phyloP scores from a whole-genome alignment of 257 asterid genomes.

The Fraxinus americana region DNA sequence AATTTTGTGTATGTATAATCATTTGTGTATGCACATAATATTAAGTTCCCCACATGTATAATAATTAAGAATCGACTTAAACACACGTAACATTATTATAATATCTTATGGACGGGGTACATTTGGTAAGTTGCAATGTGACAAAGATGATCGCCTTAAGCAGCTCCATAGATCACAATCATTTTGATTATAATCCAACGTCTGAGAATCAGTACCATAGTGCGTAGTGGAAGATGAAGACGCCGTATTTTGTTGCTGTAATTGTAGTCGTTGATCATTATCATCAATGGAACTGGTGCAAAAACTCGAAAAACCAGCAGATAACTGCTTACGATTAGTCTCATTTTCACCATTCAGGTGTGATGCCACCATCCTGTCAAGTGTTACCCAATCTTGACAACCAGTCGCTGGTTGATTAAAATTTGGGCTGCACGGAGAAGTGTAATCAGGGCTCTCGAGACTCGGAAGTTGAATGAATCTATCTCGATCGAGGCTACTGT shows the following conservation, averaged over 20 bases:
- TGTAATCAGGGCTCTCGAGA: slow-evolving; percentile 30
- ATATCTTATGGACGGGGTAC: slow-evolving; percentile 24
- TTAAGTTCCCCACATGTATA: not conserved
- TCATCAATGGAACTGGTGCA: not conserved
- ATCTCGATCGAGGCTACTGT: not conserved
- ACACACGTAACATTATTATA: not conserved
- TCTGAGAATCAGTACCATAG: not conserved
- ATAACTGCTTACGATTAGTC: slow-evolving; percentile 22
- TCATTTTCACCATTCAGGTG: slow-evolving; percentile 42
- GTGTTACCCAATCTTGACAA: slow-evolving; percentile 50
- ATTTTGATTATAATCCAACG: slow-evolving; percentile 24
- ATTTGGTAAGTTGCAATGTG: slow-evolving; percentile 32
- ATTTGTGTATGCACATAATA: not conserved
- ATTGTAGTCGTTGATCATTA: slow-evolving; percentile 21
- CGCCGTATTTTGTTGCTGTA: slow-evolving; percentile 22
- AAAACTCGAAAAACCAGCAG: not conserved
- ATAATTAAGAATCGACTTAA: not conserved
- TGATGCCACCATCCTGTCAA: slow-evolving; percentile 47
- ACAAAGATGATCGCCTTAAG: slow-evolving; percentile 33
- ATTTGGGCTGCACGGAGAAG: slow-evolving; percentile 1
- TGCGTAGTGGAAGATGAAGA: slow-evolving; percentile 24
- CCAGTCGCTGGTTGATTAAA: slow-evolving; percentile 18
- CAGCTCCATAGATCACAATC: slow-evolving; percentile 43
- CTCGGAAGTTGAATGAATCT: slow-evolving; percentile 45
- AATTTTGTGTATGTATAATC: not conserved